Evolutionary conservation across 805 yeast species (phyloP).

Genomic region (Metschnikowia lachancei): DNA sequence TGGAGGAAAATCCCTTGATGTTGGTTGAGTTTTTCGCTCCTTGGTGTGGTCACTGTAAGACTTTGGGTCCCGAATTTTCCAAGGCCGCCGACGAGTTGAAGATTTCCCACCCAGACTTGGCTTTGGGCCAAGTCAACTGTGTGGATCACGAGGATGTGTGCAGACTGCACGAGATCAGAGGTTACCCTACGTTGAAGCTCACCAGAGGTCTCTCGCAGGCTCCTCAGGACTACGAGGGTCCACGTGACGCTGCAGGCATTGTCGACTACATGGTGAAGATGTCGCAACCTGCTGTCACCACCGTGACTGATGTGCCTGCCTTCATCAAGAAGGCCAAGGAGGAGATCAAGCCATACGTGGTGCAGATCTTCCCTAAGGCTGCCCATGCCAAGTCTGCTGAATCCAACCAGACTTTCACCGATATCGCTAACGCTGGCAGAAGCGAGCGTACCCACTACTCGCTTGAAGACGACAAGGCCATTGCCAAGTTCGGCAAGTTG

Average conservation of each 20-base stretch:
- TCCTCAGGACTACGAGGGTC: slow-evolving; percentile 73
- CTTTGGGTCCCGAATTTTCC: slow-evolving; percentile 74
- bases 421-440: slow-evolving; percentile 61
- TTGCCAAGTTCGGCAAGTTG: slow-evolving; percentile 39
- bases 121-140: slow-evolving; percentile 83
- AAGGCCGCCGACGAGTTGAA: slow-evolving; percentile 66
- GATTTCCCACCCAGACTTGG: slow-evolving; percentile 52
- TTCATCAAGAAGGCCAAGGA: slow-evolving; percentile 50
- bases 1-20: slow-evolving; percentile 72
- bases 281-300: slow-evolving; percentile 65
- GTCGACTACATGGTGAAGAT: slow-evolving; percentile 76
- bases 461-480: slow-evolving; percentile 40
- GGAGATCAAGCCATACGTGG: slow-evolving; percentile 51
- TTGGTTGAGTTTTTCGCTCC: slow-evolving; percentile 90
- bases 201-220: slow-evolving; percentile 50
- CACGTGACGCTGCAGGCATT: slow-evolving; percentile 78
- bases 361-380: slow-evolving; percentile 45
- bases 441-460: slow-evolving; percentile 63
- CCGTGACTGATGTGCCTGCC: slow-evolving; percentile 43
- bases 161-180: slow-evolving; percentile 62
- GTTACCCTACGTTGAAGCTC: slow-evolving; percentile 82
- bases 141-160: slow-evolving; percentile 74
- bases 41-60: slow-evolving; percentile 98
- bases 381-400: slow-evolving; percentile 25
- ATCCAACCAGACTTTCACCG: slow-evolving; percentile 54